Percentiles rank a stretch among this genome's conserved stretches.
These are phyloP conservation scores for Diaporthe amygdali DNA, from an alignment of 2,329 filamentous ascomycete genomes.

Conservation along the genomic window DNA sequence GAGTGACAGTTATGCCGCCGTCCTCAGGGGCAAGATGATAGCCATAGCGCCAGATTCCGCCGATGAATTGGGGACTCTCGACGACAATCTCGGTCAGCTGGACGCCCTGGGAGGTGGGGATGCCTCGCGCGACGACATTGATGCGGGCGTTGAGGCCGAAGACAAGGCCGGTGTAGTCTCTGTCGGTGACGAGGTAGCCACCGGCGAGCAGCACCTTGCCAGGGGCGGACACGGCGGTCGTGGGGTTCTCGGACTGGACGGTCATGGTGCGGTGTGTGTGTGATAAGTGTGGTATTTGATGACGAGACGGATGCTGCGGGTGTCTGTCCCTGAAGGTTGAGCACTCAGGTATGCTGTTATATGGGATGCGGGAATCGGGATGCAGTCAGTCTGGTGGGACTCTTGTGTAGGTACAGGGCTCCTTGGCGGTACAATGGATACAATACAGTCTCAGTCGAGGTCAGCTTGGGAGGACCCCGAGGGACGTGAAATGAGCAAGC, in stretches of 20 bases:
- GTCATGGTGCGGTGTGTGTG: not conserved
- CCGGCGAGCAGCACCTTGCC: constrained; percentile 96
- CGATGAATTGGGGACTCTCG: constrained; percentile 86
- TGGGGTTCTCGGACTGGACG: constrained; percentile 34
- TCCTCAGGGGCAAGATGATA: constrained; percentile 72
- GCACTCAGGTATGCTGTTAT: not conserved
- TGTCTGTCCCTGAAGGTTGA: not conserved
- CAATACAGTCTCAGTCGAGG: not conserved
- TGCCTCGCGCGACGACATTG: constrained; percentile 65
- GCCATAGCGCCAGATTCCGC: constrained; percentile 87
- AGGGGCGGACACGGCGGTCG: constrained; percentile 79
- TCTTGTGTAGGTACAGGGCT: not conserved
- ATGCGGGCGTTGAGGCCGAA: constrained; percentile 72
- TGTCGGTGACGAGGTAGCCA: constrained; percentile 93
- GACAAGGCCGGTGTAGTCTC: constrained; percentile 78
- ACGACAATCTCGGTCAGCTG: constrained; percentile 78
- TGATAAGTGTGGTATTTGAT: not conserved
- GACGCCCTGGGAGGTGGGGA: constrained; percentile 66
- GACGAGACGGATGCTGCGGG: not conserved
- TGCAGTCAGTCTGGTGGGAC: not conserved
- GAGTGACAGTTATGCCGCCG: constrained; percentile 82
- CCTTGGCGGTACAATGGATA: not conserved
- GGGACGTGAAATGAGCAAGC: not conserved
- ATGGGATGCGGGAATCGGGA: not conserved
- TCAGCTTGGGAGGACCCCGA: not conserved